Conservation (phyloP, 2,329 filamentous ascomycete genomes). For the Phoma sp. region DNA sequence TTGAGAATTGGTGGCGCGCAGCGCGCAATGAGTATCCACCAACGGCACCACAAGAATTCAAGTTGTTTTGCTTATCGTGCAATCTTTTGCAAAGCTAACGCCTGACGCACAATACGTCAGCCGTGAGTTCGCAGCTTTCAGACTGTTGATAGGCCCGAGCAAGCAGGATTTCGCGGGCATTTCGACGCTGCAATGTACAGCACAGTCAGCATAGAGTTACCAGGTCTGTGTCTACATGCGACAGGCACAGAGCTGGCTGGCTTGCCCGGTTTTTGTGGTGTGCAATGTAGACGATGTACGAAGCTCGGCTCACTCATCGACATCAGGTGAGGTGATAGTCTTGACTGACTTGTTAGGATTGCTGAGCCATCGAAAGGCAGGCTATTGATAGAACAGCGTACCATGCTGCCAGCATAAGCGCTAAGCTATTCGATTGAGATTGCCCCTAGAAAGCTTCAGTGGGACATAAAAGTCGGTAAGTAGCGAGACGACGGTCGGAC, state of each 20-base stretch:
- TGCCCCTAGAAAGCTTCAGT: background rate
- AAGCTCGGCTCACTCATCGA: background rate
- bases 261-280: background rate
- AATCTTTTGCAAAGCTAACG: conserved; percentile 2
- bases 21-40: background rate
- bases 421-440: background rate
- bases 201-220: conserved; percentile 13
- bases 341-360: background rate
- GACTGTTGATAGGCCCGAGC: background rate
- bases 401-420: conserved; percentile 7
- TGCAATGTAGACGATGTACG: conserved; percentile 4
- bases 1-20: background rate
- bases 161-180: conserved; percentile 2
- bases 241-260: background rate
- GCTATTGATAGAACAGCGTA: conserved; percentile 10
- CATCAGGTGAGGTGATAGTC: conserved; percentile 7
- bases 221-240: background rate
- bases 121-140: background rate
- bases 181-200: conserved; percentile 3
- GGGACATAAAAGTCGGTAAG: background rate
- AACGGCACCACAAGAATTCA: background rate
- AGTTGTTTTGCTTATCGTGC: background rate
- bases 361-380: background rate
- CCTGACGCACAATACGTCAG: conserved; percentile 6
- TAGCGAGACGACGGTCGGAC: background rate